These are phyloP conservation scores for Wickerhamomyces ciferrii DNA, from an alignment of 805 yeast species.

Conservation along the genomic window DNA sequence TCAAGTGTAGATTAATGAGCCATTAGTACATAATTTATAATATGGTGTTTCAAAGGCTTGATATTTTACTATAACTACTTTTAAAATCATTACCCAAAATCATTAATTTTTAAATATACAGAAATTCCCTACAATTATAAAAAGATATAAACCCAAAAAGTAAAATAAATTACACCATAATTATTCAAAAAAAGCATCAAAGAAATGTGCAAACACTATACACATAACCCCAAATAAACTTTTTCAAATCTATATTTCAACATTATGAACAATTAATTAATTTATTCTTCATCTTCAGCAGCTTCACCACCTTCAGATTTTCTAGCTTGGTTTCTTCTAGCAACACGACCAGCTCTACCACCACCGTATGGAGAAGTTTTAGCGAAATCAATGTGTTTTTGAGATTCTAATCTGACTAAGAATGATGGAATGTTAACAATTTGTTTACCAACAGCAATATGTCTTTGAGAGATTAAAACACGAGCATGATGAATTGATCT, in stretches of 20 bases:
- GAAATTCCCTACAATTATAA: background rate
- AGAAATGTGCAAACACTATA: background rate
- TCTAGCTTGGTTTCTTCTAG: conserved; percentile 68
- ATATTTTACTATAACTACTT: background rate
- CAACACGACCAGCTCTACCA: conserved; percentile 99
- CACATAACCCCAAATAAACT: background rate
- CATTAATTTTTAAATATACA: background rate
- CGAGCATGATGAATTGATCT: conserved; percentile 99
- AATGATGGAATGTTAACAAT: conserved; percentile 97
- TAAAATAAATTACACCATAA: background rate
- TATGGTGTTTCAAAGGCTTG: too few relatives aligned
- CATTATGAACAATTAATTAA: conserved; percentile 6
- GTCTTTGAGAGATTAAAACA: conserved; percentile 97
- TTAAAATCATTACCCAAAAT: background rate
- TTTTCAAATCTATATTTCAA: background rate
- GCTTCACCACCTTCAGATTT: conserved; percentile 42
- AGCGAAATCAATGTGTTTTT: conserved; percentile 99
- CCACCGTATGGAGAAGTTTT: conserved; percentile 99
- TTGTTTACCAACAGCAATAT: conserved; percentile 99
- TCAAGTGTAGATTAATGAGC: too few relatives aligned
- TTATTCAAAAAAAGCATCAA: background rate
- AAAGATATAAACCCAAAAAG: background rate
- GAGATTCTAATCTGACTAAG: conserved; percentile 99
- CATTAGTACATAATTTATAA: too few relatives aligned
- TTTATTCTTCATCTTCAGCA: conserved; percentile 63